phyloP scores from a whole-genome alignment of 2,329 filamentous ascomycete genomes.

The Colletotrichum acutatum region DNA sequence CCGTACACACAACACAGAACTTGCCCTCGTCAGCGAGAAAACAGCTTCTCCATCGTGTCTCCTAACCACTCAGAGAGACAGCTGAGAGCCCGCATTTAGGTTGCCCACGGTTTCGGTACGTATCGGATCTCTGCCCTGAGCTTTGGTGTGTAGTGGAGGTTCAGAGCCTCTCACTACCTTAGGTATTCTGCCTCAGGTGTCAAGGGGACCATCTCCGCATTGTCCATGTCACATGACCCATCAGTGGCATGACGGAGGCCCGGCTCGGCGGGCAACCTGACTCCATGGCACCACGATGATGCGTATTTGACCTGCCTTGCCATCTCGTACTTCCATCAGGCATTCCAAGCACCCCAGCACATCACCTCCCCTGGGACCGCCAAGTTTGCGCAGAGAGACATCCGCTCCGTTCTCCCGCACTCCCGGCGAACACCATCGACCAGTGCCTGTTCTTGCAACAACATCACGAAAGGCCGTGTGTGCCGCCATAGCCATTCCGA shows the following conservation, averaged over 20 bases:
- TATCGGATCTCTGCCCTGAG: background rate
- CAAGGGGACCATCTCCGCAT: background rate
- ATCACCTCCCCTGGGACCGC: background rate
- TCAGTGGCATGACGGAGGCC: constrained; percentile 16
- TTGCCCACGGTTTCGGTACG: background rate
- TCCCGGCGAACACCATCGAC: background rate
- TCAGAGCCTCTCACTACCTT: background rate
- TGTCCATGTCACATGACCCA: constrained; percentile 19
- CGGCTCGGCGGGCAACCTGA: constrained; percentile 9
- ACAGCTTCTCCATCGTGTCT: background rate
- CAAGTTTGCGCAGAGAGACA: background rate
- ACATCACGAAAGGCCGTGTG: background rate
- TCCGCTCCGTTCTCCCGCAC: background rate
- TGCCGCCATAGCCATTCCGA: background rate
- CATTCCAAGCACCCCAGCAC: background rate
- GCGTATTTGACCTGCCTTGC: background rate
- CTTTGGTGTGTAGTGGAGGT: background rate
- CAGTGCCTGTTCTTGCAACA: background rate
- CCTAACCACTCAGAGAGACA: background rate
- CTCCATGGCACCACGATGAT: constrained; percentile 17
- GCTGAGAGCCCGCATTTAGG: background rate
- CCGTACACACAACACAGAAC: background rate
- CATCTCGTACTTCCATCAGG: background rate
- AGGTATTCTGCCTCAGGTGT: constrained; percentile 10
- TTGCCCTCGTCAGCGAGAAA: background rate